Evolutionary conservation across 1,284 basidiomycete species (phyloP).

Genomic region (Cryptococcus floricola): DNA sequence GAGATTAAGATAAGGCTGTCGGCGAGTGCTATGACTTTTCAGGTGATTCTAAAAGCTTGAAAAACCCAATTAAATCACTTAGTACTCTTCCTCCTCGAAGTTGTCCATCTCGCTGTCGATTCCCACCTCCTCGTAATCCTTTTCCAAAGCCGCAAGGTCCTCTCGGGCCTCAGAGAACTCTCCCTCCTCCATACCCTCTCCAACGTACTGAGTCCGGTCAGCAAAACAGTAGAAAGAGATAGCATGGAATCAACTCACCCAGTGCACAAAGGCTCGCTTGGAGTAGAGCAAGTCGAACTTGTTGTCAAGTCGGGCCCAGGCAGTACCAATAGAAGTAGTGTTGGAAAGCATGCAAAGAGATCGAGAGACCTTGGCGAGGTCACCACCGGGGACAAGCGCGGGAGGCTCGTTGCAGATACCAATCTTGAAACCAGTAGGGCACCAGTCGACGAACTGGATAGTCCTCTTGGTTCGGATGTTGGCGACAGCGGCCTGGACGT

Average conservation of each 20-base stretch:
- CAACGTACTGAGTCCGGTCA: conserved; percentile 63
- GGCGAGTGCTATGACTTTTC: background rate
- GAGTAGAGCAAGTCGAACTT: conserved; percentile 98
- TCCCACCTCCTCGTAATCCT: conserved; percentile 94
- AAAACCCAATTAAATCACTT: conserved; percentile 16
- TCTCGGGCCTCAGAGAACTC: conserved; percentile 97
- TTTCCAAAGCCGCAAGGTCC: conserved; percentile 94
- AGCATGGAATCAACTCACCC: conserved; percentile 45
- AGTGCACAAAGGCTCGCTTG: conserved; percentile 87
- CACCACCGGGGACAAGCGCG: conserved; percentile 84
- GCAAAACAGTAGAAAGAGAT: background rate
- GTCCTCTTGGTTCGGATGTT: conserved; percentile 96
- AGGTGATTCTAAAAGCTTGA: too few relatives aligned
- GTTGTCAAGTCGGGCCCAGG: conserved; percentile 95
- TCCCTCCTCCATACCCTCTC: conserved; percentile 99
- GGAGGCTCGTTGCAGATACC: conserved; percentile 97
- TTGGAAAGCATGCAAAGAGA: conserved; percentile 93
- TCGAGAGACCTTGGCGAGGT: conserved; percentile 89
- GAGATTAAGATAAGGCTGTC: too few relatives aligned
- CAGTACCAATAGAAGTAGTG: conserved; percentile 68
- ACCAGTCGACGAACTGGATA: conserved; percentile 95
- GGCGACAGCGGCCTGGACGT: conserved; percentile 87
- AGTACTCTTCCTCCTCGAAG: conserved; percentile 71
- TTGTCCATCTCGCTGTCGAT: conserved; percentile 82
- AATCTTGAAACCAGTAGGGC: conserved; percentile 95